Percentiles rank a stretch among this genome's conserved stretches.
Conservation (phyloP, 495 filamentous ascomycete species). For the Xylaria grammica region DNA sequence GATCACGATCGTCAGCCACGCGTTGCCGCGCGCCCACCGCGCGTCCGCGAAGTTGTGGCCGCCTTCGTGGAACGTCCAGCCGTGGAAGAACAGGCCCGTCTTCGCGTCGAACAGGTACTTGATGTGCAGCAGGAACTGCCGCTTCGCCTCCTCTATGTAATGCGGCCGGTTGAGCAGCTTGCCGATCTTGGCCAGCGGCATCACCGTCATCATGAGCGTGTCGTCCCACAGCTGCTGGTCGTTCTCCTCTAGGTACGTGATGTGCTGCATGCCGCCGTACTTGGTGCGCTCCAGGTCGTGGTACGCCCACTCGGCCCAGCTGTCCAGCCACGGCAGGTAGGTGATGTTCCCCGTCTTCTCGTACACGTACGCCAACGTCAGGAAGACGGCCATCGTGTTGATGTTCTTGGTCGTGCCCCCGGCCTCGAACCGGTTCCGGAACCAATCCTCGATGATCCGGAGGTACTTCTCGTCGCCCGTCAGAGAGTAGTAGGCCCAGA, state of each 20-base stretch:
- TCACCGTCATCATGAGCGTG: conserved; percentile 80
- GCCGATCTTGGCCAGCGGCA: conserved; percentile 78
- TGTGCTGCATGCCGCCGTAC: conserved; percentile 75
- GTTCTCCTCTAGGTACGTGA: conserved; percentile 69
- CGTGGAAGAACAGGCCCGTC: conserved; percentile 74
- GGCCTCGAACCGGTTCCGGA: conserved; percentile 63
- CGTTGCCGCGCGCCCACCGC: conserved; percentile 68
- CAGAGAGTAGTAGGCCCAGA: conserved; percentile 75
- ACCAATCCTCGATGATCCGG: conserved; percentile 70
- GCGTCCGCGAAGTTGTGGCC: conserved; percentile 75
- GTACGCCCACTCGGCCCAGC: conserved; percentile 80
- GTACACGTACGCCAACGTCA: conserved; percentile 74
- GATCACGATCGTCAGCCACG: conserved; percentile 75
- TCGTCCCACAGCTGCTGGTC: conserved; percentile 77
- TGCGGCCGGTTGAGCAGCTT: conserved; percentile 64
- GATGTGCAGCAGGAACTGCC: conserved; percentile 73
- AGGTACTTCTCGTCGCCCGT: conserved; percentile 59
- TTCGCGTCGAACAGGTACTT: conserved; percentile 72
- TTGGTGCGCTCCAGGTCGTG: conserved; percentile 70
- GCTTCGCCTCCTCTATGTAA: conserved; percentile 75
- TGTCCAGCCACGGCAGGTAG: conserved; percentile 72
- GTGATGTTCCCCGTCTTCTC: conserved; percentile 65
- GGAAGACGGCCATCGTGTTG: conserved; percentile 77
- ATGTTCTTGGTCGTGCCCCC: conserved; percentile 80
- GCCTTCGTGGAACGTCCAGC: conserved; percentile 71